These are phyloP conservation scores for Colletotrichum paranaense DNA, from an alignment of 2,329 filamentous ascomycete species.

Conservation along the genomic window DNA sequence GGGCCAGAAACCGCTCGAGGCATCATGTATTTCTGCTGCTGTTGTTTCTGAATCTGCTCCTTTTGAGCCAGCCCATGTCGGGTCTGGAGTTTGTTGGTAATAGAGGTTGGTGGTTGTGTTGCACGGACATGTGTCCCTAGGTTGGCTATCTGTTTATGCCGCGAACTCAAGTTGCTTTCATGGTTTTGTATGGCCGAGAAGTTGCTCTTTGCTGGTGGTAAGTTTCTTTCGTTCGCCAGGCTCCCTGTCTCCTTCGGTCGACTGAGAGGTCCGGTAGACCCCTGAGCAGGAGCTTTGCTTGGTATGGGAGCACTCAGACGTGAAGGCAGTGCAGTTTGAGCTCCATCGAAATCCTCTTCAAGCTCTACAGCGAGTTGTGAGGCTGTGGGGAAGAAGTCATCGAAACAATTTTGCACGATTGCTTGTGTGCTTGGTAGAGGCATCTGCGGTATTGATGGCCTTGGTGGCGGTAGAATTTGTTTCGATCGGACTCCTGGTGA, in stretches of 20 bases:
- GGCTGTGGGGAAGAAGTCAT: conserved; percentile 66
- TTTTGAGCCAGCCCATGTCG: background rate
- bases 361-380: conserved; percentile 67
- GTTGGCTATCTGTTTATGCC: background rate
- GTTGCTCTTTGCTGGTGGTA: background rate
- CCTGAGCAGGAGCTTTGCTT: background rate
- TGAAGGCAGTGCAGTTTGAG: background rate
- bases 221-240: background rate
- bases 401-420: conserved; percentile 60
- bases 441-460: background rate
- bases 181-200: background rate
- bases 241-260: background rate
- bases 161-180: background rate
- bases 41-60: background rate
- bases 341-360: conserved; percentile 47
- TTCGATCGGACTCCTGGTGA: background rate
- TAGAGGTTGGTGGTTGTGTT: background rate
- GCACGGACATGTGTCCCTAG: background rate
- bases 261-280: background rate
- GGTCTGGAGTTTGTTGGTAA: background rate
- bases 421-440: conserved; percentile 61
- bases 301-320: no score
- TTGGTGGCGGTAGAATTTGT: background rate
- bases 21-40: background rate
- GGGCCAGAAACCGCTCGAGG: background rate